A percentile compares a stretch with the other conserved stretches of the same genome.
Conservation (phyloP, 1,284 basidiomycete species). For the Leccinum solheimii region DNA sequence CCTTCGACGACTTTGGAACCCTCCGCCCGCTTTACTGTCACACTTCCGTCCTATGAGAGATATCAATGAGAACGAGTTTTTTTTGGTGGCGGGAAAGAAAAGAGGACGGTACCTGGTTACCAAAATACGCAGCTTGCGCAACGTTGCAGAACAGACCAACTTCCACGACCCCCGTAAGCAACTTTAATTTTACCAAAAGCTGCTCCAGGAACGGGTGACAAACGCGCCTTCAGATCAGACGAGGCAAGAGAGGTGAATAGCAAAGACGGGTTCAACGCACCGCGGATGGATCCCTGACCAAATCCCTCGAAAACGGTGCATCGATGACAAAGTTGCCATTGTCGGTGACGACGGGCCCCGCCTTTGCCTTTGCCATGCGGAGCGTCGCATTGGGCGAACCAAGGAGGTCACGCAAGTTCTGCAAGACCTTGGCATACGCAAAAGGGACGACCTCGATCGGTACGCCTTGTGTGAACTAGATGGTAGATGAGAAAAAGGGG, state of each 20-base stretch:
- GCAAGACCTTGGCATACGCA: constrained; percentile 86
- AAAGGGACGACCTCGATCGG: constrained; percentile 97
- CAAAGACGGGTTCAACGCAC: constrained; percentile 42
- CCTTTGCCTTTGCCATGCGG: constrained; percentile 84
- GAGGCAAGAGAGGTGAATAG: not conserved
- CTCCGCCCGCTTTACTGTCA: constrained; percentile 26
- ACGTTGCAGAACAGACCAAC: constrained; percentile 94
- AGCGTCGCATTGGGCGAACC: constrained; percentile 68
- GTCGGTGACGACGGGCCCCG: constrained; percentile 93
- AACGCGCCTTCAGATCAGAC: not conserved
- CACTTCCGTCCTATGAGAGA: constrained; percentile 30
- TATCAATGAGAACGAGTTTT: not conserved
- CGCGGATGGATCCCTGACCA: constrained; percentile 69
- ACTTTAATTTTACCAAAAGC: constrained; percentile 76
- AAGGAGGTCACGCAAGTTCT: constrained; percentile 63
- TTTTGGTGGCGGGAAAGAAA: not conserved
- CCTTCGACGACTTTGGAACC: constrained; percentile 25
- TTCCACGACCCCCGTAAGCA: constrained; percentile 95
- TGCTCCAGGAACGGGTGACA: constrained; percentile 29
- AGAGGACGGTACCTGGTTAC: constrained; percentile 66
- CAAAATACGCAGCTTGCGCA: constrained; percentile 97
- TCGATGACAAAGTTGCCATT: constrained; percentile 97
- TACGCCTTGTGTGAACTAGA: constrained; percentile 84
- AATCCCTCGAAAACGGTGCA: constrained; percentile 75
- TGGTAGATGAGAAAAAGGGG: not conserved